A percentile compares a stretch with the other conserved stretches of the same genome.
Conservation (phyloP, 2,329 filamentous ascomycete species). For the Fusarium sterilihyphosum region DNA sequence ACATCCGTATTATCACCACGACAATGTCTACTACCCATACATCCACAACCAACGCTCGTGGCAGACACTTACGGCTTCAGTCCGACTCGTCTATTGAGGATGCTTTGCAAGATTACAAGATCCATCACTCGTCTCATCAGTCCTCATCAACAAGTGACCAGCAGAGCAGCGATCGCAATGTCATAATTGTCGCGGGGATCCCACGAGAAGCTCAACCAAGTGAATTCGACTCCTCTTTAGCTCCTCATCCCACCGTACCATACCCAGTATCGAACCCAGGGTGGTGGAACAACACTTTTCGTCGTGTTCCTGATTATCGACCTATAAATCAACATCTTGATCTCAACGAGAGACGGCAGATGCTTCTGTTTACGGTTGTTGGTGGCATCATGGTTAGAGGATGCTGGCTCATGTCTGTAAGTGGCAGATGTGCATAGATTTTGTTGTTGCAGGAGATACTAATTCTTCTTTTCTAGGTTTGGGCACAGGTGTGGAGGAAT, state of each 20-base stretch:
- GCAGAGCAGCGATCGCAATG: background rate
- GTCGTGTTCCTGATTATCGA: background rate
- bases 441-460: too few relatives aligned
- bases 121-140: background rate
- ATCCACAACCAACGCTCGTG: background rate
- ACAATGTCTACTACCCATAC: background rate
- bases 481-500: background rate
- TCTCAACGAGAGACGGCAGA: background rate
- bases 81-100: background rate
- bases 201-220: background rate
- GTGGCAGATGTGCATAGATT: background rate
- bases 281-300: background rate
- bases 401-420: background rate
- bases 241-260: background rate
- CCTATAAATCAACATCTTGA: background rate
- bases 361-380: background rate
- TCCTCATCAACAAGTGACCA: background rate
- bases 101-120: background rate
- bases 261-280: slow-evolving; percentile 7
- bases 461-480: background rate
- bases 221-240: background rate
- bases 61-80: background rate
- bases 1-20: background rate
- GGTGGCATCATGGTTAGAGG: background rate
- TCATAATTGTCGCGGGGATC: background rate